Conservation (phyloP, 768 basidiomycete genomes). For the Piloderma croceum region DNA sequence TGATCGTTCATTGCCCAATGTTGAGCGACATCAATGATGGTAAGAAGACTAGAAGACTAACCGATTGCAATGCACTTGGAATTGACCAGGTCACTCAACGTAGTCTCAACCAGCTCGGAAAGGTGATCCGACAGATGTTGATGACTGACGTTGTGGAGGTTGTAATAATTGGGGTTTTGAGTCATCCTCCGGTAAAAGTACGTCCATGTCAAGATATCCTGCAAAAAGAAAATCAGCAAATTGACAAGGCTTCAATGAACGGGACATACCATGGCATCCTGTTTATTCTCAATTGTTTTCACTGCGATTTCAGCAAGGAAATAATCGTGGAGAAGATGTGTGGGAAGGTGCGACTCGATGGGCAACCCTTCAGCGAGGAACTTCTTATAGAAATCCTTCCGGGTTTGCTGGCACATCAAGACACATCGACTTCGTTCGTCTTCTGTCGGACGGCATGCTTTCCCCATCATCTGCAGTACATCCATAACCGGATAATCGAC, state of each 20-base stretch:
- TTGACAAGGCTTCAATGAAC: neutral
- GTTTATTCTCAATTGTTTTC: constrained; percentile 98
- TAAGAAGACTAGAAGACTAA: constrained; percentile 23
- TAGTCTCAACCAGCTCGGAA: constrained; percentile 93
- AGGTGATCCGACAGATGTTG: constrained; percentile 94
- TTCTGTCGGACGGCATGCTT: constrained; percentile 86
- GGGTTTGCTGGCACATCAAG: constrained; percentile 94
- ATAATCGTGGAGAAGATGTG: constrained; percentile 89
- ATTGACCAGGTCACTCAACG: constrained; percentile 83
- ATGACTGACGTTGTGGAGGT: constrained; percentile 91
- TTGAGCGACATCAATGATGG: neutral
- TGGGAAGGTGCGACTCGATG: constrained; percentile 91
- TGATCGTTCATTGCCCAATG: constrained; percentile 16
- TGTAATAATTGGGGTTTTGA: constrained; percentile 95
- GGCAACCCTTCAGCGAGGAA: constrained; percentile 96
- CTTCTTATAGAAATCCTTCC: constrained; percentile 99
- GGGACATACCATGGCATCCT: constrained; percentile 77
- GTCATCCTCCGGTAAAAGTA: constrained; percentile 98
- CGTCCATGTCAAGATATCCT: constrained; percentile 98
- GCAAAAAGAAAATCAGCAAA: neutral
- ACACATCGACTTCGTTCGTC: constrained; percentile 92
- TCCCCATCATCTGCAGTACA: constrained; percentile 98
- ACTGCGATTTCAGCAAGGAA: constrained; percentile 98
- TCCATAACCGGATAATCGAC: constrained; percentile 98
- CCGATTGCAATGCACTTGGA: constrained; percentile 94